A percentile compares a stretch with the other conserved stretches of the same genome.
Conservation (phyloP, 768 basidiomycete genomes). For the Tricholoma hemisulphureum region DNA sequence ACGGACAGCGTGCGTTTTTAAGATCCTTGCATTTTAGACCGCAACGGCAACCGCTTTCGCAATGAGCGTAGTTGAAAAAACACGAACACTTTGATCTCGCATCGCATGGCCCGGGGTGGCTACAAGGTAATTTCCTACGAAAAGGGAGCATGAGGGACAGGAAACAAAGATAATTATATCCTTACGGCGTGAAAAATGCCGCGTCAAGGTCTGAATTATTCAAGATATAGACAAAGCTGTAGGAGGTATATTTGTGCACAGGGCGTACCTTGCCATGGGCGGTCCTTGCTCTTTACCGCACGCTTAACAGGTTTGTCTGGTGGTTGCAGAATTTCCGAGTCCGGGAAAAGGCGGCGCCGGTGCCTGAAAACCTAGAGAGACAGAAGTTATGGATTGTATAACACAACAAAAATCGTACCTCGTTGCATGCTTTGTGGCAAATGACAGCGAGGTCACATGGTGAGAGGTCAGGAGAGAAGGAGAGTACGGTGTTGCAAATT, state of each 20-base stretch:
- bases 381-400: not conserved
- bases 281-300: not conserved
- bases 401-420: constrained; percentile 38
- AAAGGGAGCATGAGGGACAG: not conserved
- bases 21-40: constrained; percentile 46
- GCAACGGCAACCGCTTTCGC: constrained; percentile 58
- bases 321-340: constrained; percentile 6
- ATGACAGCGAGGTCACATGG: constrained; percentile 58
- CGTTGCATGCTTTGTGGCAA: constrained; percentile 56
- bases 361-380: constrained; percentile 25
- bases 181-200: constrained; percentile 28
- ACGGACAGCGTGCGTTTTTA: constrained; percentile 1
- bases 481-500: constrained; percentile 37
- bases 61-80: constrained; percentile 47
- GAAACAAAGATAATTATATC: not conserved
- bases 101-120: constrained; percentile 56
- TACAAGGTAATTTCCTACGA: constrained; percentile 49
- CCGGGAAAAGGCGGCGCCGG: constrained; percentile 22
- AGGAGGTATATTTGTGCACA: not conserved
- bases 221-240: not conserved
- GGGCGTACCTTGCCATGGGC: constrained; percentile 11
- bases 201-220: constrained; percentile 14
- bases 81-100: constrained; percentile 46
- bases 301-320: constrained; percentile 7
- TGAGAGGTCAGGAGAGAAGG: constrained; percentile 41